Evolutionary conservation across 495 filamentous ascomycete genomes (phyloP), one percentile per base, ranked within the genome.

Genomic region (Trichoderma reesei): DNA sequence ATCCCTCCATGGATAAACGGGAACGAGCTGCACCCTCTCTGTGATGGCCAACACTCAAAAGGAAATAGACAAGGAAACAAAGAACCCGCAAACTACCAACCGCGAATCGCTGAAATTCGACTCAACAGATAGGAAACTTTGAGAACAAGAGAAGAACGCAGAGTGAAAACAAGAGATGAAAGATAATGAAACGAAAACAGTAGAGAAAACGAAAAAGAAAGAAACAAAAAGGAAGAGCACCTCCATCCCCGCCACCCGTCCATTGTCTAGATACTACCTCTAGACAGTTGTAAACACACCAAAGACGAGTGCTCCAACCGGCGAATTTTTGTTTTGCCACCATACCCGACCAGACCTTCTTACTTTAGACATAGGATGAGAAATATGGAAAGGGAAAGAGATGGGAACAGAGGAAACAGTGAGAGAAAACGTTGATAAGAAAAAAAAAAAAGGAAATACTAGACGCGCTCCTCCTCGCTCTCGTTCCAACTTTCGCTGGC

Each of bases 241-340:
- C 51, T 56, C 51, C 51, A 33, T 18, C 44, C 44, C n/a, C 44
- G 7, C 26, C 26, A 56, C 51, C 51, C 51, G 51, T 56, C 51
- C 51, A 20, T 56, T 56, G 51, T 56, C 51, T 33, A 56, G 20
- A 56, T 33, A 56, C n/a, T n/a, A n/a, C n/a, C n/a, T n/a, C 51
- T 56, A 56, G 51, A 56, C 51, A 56, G 51, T 56, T 56, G 51
- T 56, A 56, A 56, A 13, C 20, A 56, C 51, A 56, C 51, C 51
- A 56, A 56, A 56, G 51, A 56, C 51, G 51, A 56, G 51, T 9
- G 51, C 51, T 56, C 51, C 51, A 56, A 56, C 51, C 51, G 51
- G 51, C 51, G 9, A n/a, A n/a, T n/a, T 18, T 48, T 48, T 48
- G 4, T 48, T 56, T 56, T 56, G 51, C 51, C 51, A 56, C 51